Base-by-base conservation (phyloP, 176 grass and related monocot genomes). In the Bonia amplexicaulis region DNA sequence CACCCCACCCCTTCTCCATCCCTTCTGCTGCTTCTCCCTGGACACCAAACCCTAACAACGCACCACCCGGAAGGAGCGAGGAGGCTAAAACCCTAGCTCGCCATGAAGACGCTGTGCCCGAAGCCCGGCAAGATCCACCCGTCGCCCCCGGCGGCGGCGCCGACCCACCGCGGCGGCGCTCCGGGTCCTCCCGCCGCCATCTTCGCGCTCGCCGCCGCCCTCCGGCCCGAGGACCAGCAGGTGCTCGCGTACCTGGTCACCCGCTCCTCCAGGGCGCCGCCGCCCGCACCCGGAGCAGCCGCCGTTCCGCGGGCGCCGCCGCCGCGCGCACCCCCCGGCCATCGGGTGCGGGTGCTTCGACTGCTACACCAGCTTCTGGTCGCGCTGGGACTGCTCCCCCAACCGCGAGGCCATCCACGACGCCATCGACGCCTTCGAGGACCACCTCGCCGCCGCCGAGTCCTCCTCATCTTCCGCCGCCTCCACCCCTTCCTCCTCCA, bases 361-460 rank as follows among this genome's bases (percentile, higher is more conserved):
- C 53, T 92, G 90, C 83, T 92, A 92, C 69, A 74, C 33, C 69
- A 92, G 87, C 75, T 93, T 93, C 76, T 90, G 91, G 91, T 81
- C 81, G 9, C 85, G 87, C 9, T 90, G 87, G 91, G 77, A 85
- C 64, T 51, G 85, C 85, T 93, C 91, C 23, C 81, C 91, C 47
- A 49, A 87, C 66, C 81, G 88, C 71, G 71, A 90, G 77, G 77
- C 80, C 77, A 93, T 93, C 76, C 81, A 78, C 71, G 85, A 61
- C 57, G 91, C 60, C 60, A 80, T 90, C 42, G 81, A 85, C 22
- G 87, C 91, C 46, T 87, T 85, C 91, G 91, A 93, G 71, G 85
- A 90, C 39, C 87, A 93, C 80, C 77, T 87, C 37, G 62, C 68
- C 65, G 79, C 66, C 40, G 33, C 78, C 49, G 85, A 90, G 85